Evolutionary conservation across 2,329 filamentous ascomycete species (phyloP), one percentile per base, ranked within the genome.

Genomic region (Cercospora sesami): DNA sequence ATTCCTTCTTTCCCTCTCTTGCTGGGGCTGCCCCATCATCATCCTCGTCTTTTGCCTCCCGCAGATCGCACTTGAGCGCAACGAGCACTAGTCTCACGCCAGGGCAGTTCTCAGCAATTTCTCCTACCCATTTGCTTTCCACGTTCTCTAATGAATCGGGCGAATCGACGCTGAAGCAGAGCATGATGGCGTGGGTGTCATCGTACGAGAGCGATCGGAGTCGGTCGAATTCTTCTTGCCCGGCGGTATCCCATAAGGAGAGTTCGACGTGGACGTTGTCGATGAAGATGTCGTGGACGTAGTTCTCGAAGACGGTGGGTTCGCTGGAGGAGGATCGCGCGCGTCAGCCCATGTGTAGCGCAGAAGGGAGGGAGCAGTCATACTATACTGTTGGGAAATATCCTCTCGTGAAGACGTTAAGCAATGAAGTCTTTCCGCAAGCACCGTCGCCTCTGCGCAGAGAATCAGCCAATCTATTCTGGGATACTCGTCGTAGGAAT

Each of bases 261-360:
- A 99, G 86, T 81, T 99, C 95, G 80, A 99, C 96, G 82, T 98
- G 94, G 63, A 94, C 92, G 78, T 91, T 94, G 79, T 99, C 95
- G 79, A 99, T 95, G 81, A 97, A 99, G 80, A 99, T 97, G 80
- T 99, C 94, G 80, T 99, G 94, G 71, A 99, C 94, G 81, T 98
- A 99, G 82, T 99, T 99, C 81, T 99, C 94, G 81, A 97, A 97
- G 73, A 97, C 94, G 39, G 94, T 99, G 64, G 95, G 95, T 82
- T 98, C 94, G 83, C 86, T 89, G 76, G 60, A 33, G 12, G 57
- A 30, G 16, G 23, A 9, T 16, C 5, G 28, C 31, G 12, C 10
- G 45, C n/a, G n/a, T 42, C 16, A 55, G 30, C 21, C 2, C 48
- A 5, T 4, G 23, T 23, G 6, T 26, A 28, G 48, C 21, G 26